Evolutionary conservation across 352 stramenopile genomes (phyloP), one percentile per base, ranked within the genome.

Genomic region (Phytophthora podocarpi): DNA sequence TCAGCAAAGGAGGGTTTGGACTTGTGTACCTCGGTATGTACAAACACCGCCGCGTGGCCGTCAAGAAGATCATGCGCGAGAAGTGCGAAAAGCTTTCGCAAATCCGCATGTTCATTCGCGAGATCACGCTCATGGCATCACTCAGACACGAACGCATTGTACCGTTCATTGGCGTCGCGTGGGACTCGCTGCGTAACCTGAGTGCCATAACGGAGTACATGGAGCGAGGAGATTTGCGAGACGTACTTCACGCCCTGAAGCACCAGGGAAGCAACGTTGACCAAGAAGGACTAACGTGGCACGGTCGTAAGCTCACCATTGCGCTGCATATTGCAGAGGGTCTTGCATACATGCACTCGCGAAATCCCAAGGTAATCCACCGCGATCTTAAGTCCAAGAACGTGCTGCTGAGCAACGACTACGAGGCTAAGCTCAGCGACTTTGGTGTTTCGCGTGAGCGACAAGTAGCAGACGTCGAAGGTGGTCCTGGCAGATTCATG

Each of bases 301-400:
- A 68, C 16, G 75, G 68, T 10, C 53, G 70, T 11, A 92, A 93
- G 48, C 72, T 79, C 8, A 70, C 40, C 7, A 80, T 93, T 46
- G 74, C 84, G 1, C 46, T 91, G 10, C 74, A 91, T 50, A 80
- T 93, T 26, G 82, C 78, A 2, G 70, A 89, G 41, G 84, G 65
- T 21, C 73, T 91, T 24, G 64, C 60, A 30, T 93, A 90, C 56
- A 65, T 93, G 66, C 84, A 93, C 59, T 88, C 83, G 34, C 58
- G 79, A 15, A 72, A 66, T 23, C 82, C 82, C 9, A 85, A 80
- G 40, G 65, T 90, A 8, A 90, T 94, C 60, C 85, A 94, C 35
- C 81, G 85, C 26, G 85, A 94, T 34, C 72, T 94, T 48, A 94
- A 94, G 61, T 78, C 74, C 20, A 91, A 86, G 65, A 94, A 94